Base-by-base conservation (phyloP, 2,329 filamentous ascomycete genomes). In the Penicillium sp. region DNA sequence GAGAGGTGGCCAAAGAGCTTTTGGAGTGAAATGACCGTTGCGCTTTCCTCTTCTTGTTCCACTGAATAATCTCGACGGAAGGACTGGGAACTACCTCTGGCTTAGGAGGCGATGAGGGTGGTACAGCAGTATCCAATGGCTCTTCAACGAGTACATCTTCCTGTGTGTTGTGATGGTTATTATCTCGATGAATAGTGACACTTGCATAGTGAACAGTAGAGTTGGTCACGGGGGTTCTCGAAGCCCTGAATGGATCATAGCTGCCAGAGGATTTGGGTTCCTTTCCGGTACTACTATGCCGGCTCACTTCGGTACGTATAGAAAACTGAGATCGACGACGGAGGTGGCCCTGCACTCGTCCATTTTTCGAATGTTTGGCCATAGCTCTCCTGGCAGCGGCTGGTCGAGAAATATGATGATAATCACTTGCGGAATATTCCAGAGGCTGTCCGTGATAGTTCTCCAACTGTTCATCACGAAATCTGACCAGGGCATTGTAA, bases 401-500 rank as follows among this genome's bases (percentile, higher is more conserved):
- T 9, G 67, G 66, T 23, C 67, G 68, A n/a, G 73, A 74, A 24
- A 89, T 82, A 66, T 95, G 91, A 66, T 97, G 93, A 65, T 95
- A 94, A 67, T 97, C 93, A 71, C 91, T 96, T 56, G 87, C 83
- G 0, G 93, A 96, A 68, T 94, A 89, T n/a, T 84, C 84, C 55
- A 97, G 77, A 21, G 89, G 83, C 28, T 86, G 85, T 58, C 88
- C 88, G 55, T 80, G 75, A 67, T 94, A 97, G 67, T 96, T 90
- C 69, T 97, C 92, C 1, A 96, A 74, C 63, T 94, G 87, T 60
- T 90, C 86, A 61, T 96, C 86, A 46, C 90, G 84, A 70, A 96
- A 95, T 70, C 87, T 88, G 62, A 88, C 75, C 7, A 99, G 81
- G 20, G 95, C 82, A 73, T 86, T 88, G 72, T 97, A 99, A 72